phyloP scores from a whole-genome alignment of 2,329 filamentous ascomycete species.

The Diaporthe amygdali region DNA sequence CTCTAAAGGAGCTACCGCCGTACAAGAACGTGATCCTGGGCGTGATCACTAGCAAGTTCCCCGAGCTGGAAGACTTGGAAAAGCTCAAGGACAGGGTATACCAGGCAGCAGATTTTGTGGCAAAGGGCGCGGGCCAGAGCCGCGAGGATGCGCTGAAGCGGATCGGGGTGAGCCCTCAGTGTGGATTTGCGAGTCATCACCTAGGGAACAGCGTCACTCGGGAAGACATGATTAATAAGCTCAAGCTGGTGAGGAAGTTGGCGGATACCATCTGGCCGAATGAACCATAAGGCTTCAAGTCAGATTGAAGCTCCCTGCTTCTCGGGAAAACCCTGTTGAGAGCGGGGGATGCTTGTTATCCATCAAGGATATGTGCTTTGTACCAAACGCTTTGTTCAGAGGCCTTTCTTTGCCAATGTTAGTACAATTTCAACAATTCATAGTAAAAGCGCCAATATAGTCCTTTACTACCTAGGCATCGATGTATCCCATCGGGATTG shows the following conservation, averaged over 20 bases:
- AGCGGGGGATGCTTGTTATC: neutral
- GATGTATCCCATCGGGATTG: too few relatives aligned
- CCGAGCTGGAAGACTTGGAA: constrained; percentile 59
- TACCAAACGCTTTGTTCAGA: neutral
- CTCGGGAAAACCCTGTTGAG: neutral
- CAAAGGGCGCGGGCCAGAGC: constrained; percentile 64
- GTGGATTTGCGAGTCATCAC: constrained; percentile 73
- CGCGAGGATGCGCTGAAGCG: constrained; percentile 68
- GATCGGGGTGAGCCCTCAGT: constrained; percentile 72
- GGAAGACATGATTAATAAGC: constrained; percentile 73
- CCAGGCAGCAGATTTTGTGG: constrained; percentile 68
- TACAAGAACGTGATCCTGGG: constrained; percentile 68
- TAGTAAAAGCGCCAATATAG: neutral
- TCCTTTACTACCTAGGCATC: too few relatives aligned
- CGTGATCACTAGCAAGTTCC: constrained; percentile 66
- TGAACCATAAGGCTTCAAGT: constrained; percentile 28
- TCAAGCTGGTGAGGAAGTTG: constrained; percentile 70
- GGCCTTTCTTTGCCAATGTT: neutral
- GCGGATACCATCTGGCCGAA: constrained; percentile 67
- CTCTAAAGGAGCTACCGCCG: constrained; percentile 61
- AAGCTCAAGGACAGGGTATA: constrained; percentile 59
- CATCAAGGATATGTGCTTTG: neutral
- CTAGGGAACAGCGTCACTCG: constrained; percentile 70
- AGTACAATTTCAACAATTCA: neutral
- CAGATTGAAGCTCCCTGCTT: too few relatives aligned